phyloP scores from a whole-genome alignment of 225 moss, liverwort and hornwort species.

The Marchantia paleacea region DNA sequence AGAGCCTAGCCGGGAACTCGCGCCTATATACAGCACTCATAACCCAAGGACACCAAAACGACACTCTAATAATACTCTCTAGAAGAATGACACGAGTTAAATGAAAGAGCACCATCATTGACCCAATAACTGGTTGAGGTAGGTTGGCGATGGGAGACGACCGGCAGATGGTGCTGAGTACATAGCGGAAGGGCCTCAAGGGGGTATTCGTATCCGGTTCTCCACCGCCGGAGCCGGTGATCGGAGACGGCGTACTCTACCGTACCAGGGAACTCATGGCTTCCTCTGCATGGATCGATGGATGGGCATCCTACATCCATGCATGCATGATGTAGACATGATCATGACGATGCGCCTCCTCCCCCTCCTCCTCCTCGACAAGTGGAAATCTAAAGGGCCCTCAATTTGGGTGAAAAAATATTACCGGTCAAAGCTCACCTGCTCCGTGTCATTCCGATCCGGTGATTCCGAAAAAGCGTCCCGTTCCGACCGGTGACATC shows the following conservation, averaged over 20 bases:
- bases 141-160: background rate
- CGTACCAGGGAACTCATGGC: background rate
- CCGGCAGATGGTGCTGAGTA: background rate
- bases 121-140: background rate
- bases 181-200: background rate
- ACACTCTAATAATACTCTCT: background rate
- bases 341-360: background rate
- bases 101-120: background rate
- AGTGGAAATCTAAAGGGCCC: background rate
- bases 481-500: background rate
- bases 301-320: background rate
- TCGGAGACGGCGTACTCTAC: background rate
- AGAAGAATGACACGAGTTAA: background rate
- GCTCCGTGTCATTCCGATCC: background rate
- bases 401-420: background rate
- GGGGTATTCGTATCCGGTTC: background rate
- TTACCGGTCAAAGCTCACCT: background rate
- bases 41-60: conserved; percentile 5
- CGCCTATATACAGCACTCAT: background rate
- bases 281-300: background rate
- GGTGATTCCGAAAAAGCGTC: too few species aligned
- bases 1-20: background rate
- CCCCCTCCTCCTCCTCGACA: background rate
- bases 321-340: background rate
- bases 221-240: background rate